Conservation (phyloP, 257 asterid species). For the Fraxinus americana region DNA sequence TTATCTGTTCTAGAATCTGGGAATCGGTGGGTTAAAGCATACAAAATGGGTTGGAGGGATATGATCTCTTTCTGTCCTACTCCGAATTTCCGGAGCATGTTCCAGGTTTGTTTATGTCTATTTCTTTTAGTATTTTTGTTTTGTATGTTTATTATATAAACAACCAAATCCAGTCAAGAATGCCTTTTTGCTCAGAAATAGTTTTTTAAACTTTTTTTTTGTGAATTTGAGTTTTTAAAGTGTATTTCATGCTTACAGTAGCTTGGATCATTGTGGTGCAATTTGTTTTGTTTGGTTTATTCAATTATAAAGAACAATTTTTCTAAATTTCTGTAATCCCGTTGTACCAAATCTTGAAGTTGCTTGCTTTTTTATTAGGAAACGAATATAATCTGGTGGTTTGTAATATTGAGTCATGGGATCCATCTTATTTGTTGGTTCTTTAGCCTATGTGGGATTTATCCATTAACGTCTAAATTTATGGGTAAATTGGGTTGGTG, state of each 20-base stretch:
- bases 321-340: not conserved
- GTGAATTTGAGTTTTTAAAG: slow-evolving; percentile 11
- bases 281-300: slow-evolving; percentile 8
- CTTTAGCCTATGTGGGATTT: too few relatives aligned
- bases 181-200: slow-evolving; percentile 1
- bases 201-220: too few relatives aligned
- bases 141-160: not conserved
- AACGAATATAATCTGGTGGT: not conserved
- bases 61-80: slow-evolving; percentile 42
- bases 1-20: not conserved
- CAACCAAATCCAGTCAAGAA: not conserved
- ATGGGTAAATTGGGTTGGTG: not conserved
- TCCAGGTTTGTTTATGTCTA: slow-evolving; percentile 58
- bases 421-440: not conserved
- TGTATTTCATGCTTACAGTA: slow-evolving; percentile 4
- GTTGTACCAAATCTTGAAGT: not conserved
- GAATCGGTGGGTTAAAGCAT: not conserved
- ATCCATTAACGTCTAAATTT: not conserved
- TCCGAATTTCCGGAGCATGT: slow-evolving; percentile 49
- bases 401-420: not conserved
- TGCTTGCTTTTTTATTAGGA: not conserved
- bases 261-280: slow-evolving; percentile 14
- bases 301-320: not conserved
- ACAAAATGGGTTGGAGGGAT: slow-evolving; percentile 56
- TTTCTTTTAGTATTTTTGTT: not conserved